Base-by-base conservation (phyloP, 2,329 filamentous ascomycete genomes). In the Phyllosticta capitalensis region DNA sequence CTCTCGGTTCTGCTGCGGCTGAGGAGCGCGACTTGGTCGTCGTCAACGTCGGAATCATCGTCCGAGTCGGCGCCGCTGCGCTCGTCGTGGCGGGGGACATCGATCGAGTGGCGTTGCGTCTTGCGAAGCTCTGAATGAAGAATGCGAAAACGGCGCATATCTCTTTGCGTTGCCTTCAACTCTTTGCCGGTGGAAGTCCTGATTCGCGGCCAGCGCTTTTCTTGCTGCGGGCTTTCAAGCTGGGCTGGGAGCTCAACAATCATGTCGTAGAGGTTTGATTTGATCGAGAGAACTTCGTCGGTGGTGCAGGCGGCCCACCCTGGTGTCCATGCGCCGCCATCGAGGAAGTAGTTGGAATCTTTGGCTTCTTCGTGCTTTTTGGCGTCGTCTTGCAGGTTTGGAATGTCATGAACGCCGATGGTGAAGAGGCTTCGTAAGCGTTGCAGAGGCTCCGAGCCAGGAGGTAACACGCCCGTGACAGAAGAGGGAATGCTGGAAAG, bases 291-390 rank as follows among this genome's bases (percentile, higher is more conserved):
- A 61, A 99, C 94, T 68, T 89, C 92, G 74, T 99, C 94, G 1
- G 92, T 97, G 2, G 92, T 96, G 72, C 92, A 96, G 12, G 92
- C 94, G 61, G 96, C 86, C 91, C 92, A 99, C 48, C 91, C 89
- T 30, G 61, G 58, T 9, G 61, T 48, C 30, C 64, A 70, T 50
- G 83, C 79, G 22, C 78, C 80, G 38, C 74, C 72, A 17, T 73
- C 68, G 10, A 72, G 70, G 50, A 70, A 70, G 52, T 72, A 61
- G 60, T 66, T 68, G 53, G 67, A 59, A 0, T 61, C 62, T 28
- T 64, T 68, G 61, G 63, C 72, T 22, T 79, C 75, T n/a, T 79
- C 79, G 20, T 60, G 54, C 50, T 60, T 60, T 19, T 28, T 49
- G n/a, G 58, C 58, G 63, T 88, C 81, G 59, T 84, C 78, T 65